Evolutionary conservation across 2,329 filamentous ascomycete genomes (phyloP).

Genomic region (Sporothrix humicola): DNA sequence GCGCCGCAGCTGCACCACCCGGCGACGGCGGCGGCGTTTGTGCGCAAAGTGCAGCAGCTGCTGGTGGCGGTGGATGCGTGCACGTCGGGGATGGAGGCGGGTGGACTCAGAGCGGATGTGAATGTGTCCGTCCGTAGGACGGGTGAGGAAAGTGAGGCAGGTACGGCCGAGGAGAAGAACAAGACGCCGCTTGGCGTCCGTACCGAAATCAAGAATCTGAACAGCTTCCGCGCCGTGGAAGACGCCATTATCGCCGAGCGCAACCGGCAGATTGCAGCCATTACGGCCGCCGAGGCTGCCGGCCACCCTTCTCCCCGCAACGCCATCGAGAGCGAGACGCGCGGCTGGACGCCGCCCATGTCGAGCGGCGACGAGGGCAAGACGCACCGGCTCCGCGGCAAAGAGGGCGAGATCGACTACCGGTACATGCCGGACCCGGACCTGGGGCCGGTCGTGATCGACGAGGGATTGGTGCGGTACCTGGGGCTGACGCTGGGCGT

Average conservation of each 20-base stretch:
- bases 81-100: conserved; percentile 89
- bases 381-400: conserved; percentile 81
- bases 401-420: conserved; percentile 97
- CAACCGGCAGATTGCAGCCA: conserved; percentile 80
- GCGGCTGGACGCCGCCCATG: conserved; percentile 77
- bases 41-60: conserved; percentile 84
- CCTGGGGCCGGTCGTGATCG: conserved; percentile 78
- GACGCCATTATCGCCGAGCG: conserved; percentile 92
- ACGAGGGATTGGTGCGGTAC: conserved; percentile 68
- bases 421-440: conserved; percentile 98
- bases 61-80: conserved; percentile 83
- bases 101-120: conserved; percentile 88
- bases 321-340: conserved; percentile 71
- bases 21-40: conserved; percentile 82
- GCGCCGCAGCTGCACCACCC: conserved; percentile 86
- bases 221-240: conserved; percentile 92
- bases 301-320: conserved; percentile 61
- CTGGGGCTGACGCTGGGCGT: conserved; percentile 69
- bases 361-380: conserved; percentile 67
- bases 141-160: conserved; percentile 46
- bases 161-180: not conserved
- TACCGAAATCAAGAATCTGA: conserved; percentile 97
- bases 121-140: conserved; percentile 82
- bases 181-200: conserved; percentile 71
- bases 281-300: conserved; percentile 81